A percentile compares a stretch with the other conserved stretches of the same genome.
Conservation (phyloP, 306 rosid genomes). For the Cotoneaster glaucophyllus region DNA sequence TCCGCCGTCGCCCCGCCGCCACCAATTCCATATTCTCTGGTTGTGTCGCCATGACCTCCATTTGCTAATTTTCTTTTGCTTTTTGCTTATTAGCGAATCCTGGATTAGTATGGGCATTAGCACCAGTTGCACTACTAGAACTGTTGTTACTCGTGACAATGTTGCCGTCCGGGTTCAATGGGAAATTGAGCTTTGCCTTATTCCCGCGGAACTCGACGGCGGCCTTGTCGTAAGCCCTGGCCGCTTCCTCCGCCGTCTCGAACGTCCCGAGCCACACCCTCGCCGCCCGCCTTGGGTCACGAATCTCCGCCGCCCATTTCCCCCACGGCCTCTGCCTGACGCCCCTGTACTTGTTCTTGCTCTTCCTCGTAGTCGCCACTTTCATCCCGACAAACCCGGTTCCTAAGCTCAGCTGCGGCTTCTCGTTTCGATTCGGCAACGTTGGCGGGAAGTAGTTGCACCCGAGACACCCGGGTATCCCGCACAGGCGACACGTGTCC, state of each 20-base stretch:
- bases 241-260: constrained; percentile 48
- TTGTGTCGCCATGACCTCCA: not conserved
- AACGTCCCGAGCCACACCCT: constrained; percentile 62
- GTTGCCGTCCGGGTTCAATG: not conserved
- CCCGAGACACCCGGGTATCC: constrained; percentile 36
- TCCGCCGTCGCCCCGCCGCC: not conserved
- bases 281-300: constrained; percentile 31
- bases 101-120: not conserved
- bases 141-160: not conserved
- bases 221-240: constrained; percentile 53
- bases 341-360: constrained; percentile 37
- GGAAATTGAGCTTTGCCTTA: constrained; percentile 43
- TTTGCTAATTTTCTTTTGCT: not conserved
- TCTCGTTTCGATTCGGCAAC: not conserved
- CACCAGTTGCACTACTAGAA: not conserved
- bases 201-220: constrained; percentile 42
- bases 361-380: not conserved
- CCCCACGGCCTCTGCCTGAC: constrained; percentile 66
- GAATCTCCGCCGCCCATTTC: constrained; percentile 61
- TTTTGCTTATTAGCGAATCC: not conserved
- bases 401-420: not conserved
- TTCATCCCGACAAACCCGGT: not conserved
- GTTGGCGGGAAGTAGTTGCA: constrained; percentile 25
- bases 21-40: not conserved
- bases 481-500: constrained; percentile 27